Conservation (phyloP, 768 basidiomycete species). For the Naganishia antarctica region DNA sequence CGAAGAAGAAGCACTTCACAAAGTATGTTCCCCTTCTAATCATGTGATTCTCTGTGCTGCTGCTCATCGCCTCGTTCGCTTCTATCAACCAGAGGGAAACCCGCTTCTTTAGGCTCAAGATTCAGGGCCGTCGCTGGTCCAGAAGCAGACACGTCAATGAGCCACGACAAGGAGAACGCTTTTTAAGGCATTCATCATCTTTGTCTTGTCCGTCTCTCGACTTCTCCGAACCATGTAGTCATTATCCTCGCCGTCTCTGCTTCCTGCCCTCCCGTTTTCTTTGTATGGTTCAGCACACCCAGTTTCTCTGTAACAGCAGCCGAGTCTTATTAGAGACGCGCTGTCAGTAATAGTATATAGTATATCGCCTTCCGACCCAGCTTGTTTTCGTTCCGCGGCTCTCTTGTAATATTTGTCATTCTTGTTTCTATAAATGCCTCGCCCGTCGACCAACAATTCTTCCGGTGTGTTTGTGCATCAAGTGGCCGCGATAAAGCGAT, state of each 20-base stretch:
- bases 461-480: no score
- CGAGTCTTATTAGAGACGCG: neutral
- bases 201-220: neutral
- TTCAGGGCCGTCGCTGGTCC: constrained; percentile 26
- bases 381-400: neutral
- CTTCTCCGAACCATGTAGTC: neutral
- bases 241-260: neutral
- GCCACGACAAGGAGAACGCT: constrained; percentile 5
- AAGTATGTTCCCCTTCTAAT: constrained; percentile 59
- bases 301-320: neutral
- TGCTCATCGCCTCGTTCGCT: neutral
- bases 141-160: constrained; percentile 9
- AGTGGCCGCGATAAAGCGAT: no score
- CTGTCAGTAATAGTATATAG: neutral
- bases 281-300: neutral
- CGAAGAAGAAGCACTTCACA: constrained; percentile 86
- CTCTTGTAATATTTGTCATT: constrained; percentile 8
- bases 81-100: constrained; percentile 16
- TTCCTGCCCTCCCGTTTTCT: neutral
- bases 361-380: neutral
- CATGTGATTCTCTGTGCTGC: neutral
- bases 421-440: constrained; percentile 13
- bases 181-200: constrained; percentile 1
- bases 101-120: constrained; percentile 23
- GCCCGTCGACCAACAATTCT: no score